phyloP scores from a whole-genome alignment of 2,329 filamentous ascomycete genomes.

The Calonectria honghensis region DNA sequence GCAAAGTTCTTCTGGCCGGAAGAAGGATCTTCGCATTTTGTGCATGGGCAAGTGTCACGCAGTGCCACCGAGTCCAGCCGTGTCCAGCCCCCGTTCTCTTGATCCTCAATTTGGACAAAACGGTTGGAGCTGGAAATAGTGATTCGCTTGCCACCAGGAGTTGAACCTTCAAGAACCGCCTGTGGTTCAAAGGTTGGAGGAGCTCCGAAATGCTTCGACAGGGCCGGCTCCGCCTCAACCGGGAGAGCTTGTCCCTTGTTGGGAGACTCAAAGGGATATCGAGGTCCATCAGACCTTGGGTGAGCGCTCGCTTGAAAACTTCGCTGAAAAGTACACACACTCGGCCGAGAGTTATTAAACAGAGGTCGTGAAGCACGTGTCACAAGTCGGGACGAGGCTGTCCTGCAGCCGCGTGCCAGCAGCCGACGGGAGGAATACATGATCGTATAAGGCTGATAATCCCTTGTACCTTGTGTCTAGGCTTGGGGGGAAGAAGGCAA shows the following conservation, averaged over 20 bases:
- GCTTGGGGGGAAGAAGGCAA: background rate
- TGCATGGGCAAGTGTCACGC: slow-evolving; percentile 74
- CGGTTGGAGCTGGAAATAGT: slow-evolving; percentile 53
- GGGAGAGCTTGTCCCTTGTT: slow-evolving; percentile 27
- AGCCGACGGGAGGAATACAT: slow-evolving; percentile 46
- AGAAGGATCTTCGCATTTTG: slow-evolving; percentile 71
- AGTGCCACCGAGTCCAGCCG: slow-evolving; percentile 59
- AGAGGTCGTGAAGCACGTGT: slow-evolving; percentile 10
- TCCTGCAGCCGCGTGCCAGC: slow-evolving; percentile 41
- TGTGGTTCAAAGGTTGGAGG: slow-evolving; percentile 44
- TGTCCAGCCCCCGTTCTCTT: slow-evolving; percentile 47
- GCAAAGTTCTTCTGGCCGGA: slow-evolving; percentile 76
- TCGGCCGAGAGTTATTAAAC: slow-evolving; percentile 17
- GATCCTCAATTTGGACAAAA: slow-evolving; percentile 54
- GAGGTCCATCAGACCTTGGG: background rate
- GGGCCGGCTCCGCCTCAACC: background rate
- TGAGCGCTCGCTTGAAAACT: slow-evolving; percentile 49
- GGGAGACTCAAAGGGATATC: slow-evolving; percentile 39
- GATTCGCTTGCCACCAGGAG: slow-evolving; percentile 38
- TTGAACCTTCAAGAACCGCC: slow-evolving; percentile 31
- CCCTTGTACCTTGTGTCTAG: background rate
- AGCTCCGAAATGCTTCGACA: slow-evolving; percentile 39
- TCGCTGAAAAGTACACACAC: slow-evolving; percentile 19
- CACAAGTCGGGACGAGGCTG: slow-evolving; percentile 19
- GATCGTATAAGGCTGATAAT: background rate